Base-by-base conservation (phyloP, 257 asterid species). In the Solanum microdontum region DNA sequence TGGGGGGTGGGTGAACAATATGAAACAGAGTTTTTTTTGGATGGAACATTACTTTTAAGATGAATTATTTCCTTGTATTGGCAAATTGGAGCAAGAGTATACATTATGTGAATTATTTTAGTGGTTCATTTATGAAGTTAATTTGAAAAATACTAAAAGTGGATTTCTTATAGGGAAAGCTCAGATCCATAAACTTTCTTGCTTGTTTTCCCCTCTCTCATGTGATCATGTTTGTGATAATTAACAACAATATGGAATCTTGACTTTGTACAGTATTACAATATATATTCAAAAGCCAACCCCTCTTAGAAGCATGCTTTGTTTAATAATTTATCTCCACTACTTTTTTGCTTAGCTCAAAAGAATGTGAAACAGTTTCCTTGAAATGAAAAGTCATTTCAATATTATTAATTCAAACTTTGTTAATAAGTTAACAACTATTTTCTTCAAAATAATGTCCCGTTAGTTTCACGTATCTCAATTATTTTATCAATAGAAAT, bases 151-250 rank as follows among this genome's bases (percentile, higher is more conserved):
- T 80, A 80, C 85, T 80, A 80, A 80, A 80, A 80, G 85, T 45
- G 85, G 68, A 45, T 80, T 45, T 28, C 84, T 80, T 80, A 45
- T 26, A 8, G 68, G 85, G 37, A 33, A 36, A 84, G 64, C 79
- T 64, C 77, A 84, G 87, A 84, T 66, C 80, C 48, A 84, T 66
- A 26, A 37, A 84, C 62, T 84, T 84, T 84, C 39, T 84, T 84
- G 80, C 39, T 84, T 43, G 28, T 66, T 24, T 37, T 14, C 37
- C 60, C 77, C 75, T 66, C 80, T 84, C 62, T 45, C 77, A 70
- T 66, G 77, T 84, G 77, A 84, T 84, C 60, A 70, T 84, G 87
- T 70, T 62, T 84, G 40, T 66, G 79, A 84, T 84, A 24, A 10
- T 39, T 39, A 39, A 64, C 79, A 80, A 66, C 39, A 62, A 9